A percentile compares a stretch with the other conserved stretches of the same genome.
Conservation (phyloP, 2,329 filamentous ascomycete species). For the Diplodia corticola region DNA sequence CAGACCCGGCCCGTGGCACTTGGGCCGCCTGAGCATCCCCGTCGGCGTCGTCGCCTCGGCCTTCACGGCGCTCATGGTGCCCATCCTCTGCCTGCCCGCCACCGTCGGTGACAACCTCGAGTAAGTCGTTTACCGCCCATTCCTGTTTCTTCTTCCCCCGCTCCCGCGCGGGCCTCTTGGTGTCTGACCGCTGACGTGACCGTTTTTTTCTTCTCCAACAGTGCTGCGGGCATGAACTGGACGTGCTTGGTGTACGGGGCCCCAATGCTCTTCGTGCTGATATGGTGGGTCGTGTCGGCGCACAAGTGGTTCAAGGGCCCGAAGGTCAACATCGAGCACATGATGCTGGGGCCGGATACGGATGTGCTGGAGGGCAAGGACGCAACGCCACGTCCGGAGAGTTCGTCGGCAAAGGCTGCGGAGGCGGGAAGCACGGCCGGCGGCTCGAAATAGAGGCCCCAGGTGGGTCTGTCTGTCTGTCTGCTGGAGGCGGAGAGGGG, state of each 20-base stretch:
- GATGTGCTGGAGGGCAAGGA: constrained; percentile 41
- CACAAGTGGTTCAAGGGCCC: constrained; percentile 70
- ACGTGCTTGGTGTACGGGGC: constrained; percentile 66
- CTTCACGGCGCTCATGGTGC: constrained; percentile 67
- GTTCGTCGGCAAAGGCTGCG: constrained; percentile 13
- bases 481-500: not conserved
- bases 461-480: too few relatives aligned
- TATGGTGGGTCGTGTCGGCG: constrained; percentile 66
- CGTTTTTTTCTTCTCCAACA: constrained; percentile 26
- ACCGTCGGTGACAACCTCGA: constrained; percentile 57
- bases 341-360: constrained; percentile 46
- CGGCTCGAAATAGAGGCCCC: not conserved
- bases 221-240: constrained; percentile 63
- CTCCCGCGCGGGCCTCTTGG: not conserved
- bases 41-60: constrained; percentile 58
- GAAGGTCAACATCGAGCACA: constrained; percentile 65
- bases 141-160: constrained; percentile 20
- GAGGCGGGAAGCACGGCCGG: constrained; percentile 8
- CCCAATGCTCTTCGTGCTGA: constrained; percentile 58
- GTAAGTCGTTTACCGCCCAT: constrained; percentile 30
- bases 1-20: constrained; percentile 67
- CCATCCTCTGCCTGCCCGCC: constrained; percentile 66
- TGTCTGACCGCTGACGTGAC: not conserved
- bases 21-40: constrained; percentile 60
- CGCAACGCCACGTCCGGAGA: constrained; percentile 6